Conservation (phyloP, 148 eudicot species). For the Pouteria glomerata region DNA sequence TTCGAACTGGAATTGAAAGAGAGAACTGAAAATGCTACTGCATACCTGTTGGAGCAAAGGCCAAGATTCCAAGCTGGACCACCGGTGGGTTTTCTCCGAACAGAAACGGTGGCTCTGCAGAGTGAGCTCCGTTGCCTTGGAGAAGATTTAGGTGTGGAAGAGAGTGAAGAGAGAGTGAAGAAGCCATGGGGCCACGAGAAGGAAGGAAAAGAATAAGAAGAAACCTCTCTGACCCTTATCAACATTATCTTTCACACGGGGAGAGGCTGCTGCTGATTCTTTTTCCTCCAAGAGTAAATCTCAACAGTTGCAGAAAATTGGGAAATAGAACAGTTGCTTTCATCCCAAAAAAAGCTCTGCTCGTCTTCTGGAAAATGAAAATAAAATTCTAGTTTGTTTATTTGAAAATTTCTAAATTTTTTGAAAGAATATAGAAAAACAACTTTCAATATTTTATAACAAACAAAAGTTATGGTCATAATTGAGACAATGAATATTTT, state of each 20-base stretch:
- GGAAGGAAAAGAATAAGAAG: constrained; percentile 26
- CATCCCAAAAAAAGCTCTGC: too few relatives aligned
- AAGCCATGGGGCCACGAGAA: constrained; percentile 27
- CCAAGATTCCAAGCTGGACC: constrained; percentile 12
- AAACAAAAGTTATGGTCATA: too few relatives aligned
- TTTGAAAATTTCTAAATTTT: too few relatives aligned
- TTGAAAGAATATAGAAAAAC: too few relatives aligned
- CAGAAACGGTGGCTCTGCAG: constrained; percentile 28
- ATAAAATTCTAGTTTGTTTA: too few relatives aligned
- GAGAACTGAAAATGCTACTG: not conserved
- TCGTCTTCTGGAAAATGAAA: too few relatives aligned
- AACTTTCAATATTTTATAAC: too few relatives aligned
- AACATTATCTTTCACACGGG: constrained; percentile 47
- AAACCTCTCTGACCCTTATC: constrained; percentile 36
- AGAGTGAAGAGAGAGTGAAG: constrained; percentile 19
- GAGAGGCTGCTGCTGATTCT: not conserved
- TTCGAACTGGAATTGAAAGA: not conserved
- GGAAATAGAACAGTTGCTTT: too few relatives aligned
- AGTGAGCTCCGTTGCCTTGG: constrained; percentile 17
- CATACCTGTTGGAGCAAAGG: constrained; percentile 39
- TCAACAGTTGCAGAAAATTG: too few relatives aligned
- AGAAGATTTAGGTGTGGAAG: constrained; percentile 12
- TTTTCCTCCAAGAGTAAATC: too few relatives aligned
- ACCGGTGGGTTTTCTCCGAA: constrained; percentile 23
- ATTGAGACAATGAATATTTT: too few relatives aligned